A percentile compares a stretch with the other conserved stretches of the same genome.
These are phyloP conservation scores for Chrysochromulina parva DNA, from an alignment of 78 protist genomes.

Conservation along the genomic window DNA sequence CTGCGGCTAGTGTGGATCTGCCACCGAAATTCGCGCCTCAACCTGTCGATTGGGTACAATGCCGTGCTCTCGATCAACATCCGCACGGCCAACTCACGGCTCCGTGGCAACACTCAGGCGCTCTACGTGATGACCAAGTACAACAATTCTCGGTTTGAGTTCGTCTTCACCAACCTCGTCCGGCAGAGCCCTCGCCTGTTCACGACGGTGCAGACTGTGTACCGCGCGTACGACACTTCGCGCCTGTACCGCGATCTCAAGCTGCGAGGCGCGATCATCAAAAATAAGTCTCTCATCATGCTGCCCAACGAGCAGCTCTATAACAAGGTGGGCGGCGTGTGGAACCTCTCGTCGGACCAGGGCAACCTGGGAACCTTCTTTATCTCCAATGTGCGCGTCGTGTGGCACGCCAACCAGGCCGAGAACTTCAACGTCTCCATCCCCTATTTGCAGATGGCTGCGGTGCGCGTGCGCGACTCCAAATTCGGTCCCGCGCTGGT, in stretches of 20 bases:
- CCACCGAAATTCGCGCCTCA: neutral
- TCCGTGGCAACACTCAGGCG: conserved; percentile 67
- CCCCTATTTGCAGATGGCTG: conserved; percentile 65
- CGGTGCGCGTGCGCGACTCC: conserved; percentile 48
- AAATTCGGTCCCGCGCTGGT: conserved; percentile 77
- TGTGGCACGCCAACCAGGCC: conserved; percentile 77
- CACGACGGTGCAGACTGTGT: conserved; percentile 70
- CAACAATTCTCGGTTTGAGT: conserved; percentile 60
- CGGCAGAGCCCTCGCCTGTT: conserved; percentile 68
- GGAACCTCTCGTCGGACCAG: conserved; percentile 76
- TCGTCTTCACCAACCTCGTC: conserved; percentile 73
- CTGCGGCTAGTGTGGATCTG: conserved; percentile 76
- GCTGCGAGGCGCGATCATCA: conserved; percentile 73
- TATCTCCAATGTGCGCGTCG: conserved; percentile 74
- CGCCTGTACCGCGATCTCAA: conserved; percentile 75
- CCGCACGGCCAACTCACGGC: conserved; percentile 56
- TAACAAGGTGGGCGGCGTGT: conserved; percentile 53
- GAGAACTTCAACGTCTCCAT: conserved; percentile 83
- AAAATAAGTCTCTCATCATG: conserved; percentile 53
- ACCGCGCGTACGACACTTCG: conserved; percentile 77
- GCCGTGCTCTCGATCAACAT: conserved; percentile 48
- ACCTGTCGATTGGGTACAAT: conserved; percentile 27
- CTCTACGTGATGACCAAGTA: conserved; percentile 66
- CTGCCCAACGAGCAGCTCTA: conserved; percentile 60
- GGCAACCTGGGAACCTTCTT: conserved; percentile 78